A percentile compares a stretch with the other conserved stretches of the same genome.
Conservation (phyloP, 768 basidiomycete species). For the Macrolepiota fuliginosa region DNA sequence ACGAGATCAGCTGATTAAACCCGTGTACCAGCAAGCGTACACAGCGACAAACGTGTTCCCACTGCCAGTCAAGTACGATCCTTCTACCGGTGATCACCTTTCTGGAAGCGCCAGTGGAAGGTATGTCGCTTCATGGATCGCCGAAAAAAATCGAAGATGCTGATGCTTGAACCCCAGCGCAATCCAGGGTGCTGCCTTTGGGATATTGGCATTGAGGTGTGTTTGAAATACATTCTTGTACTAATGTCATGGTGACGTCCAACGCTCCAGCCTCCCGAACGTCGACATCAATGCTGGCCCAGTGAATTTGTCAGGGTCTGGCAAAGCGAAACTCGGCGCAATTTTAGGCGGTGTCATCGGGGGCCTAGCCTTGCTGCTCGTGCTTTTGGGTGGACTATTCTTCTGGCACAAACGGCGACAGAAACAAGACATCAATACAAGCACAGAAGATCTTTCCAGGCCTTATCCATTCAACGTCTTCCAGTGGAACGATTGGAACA, state of each 20-base stretch:
- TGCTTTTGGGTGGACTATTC: background rate
- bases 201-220: conserved; percentile 25
- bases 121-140: background rate
- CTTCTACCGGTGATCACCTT: conserved; percentile 16
- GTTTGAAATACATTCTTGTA: conserved; percentile 1
- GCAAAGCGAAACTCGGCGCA: conserved; percentile 8
- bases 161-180: conserved; percentile 19
- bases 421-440: background rate
- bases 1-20: conserved; percentile 36
- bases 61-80: conserved; percentile 25
- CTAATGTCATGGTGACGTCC: background rate
- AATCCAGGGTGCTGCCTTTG: conserved; percentile 32
- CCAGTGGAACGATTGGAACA: no score
- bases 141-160: background rate
- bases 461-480: no score
- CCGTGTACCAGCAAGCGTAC: conserved; percentile 23
- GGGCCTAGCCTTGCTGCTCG: conserved; percentile 4
- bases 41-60: conserved; percentile 15
- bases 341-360: conserved; percentile 17
- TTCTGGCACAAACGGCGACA: conserved; percentile 5
- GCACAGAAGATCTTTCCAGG: no score
- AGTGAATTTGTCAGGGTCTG: background rate
- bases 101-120: conserved; percentile 14
- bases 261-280: background rate
- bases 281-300: background rate